These are phyloP conservation scores for Lecanicillium sp. DNA, from an alignment of 2,329 filamentous ascomycete genomes.

Conservation along the genomic window DNA sequence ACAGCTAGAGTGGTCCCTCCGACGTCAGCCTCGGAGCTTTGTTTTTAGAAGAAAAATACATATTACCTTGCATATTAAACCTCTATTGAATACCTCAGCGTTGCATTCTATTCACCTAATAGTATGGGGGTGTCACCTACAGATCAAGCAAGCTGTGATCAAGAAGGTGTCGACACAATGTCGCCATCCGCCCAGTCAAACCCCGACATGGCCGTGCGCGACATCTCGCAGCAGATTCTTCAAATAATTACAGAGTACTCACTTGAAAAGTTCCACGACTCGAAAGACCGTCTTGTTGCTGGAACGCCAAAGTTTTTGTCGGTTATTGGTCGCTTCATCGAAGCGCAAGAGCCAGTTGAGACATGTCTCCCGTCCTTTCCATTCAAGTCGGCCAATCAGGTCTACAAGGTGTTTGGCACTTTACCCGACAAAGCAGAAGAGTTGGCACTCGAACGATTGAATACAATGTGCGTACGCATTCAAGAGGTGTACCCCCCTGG, in stretches of 20 bases:
- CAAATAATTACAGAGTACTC: slow-evolving; percentile 19
- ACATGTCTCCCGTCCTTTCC: slow-evolving; percentile 23
- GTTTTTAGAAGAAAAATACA: too few relatives aligned
- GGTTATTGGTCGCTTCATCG: slow-evolving; percentile 16
- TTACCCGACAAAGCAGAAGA: slow-evolving; percentile 25
- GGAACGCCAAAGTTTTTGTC: slow-evolving; percentile 16
- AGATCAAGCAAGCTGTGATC: too few relatives aligned
- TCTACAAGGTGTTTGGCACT: slow-evolving; percentile 21
- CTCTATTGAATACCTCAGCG: too few relatives aligned
- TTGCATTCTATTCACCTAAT: too few relatives aligned
- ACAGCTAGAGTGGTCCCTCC: too few relatives aligned
- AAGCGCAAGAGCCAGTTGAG: slow-evolving; percentile 10
- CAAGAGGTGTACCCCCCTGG: slow-evolving; percentile 19
- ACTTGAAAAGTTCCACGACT: slow-evolving; percentile 19
- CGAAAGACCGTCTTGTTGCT: slow-evolving; percentile 9
- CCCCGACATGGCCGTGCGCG: background rate
- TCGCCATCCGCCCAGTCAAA: too few relatives aligned
- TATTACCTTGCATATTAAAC: too few relatives aligned
- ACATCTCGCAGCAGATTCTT: slow-evolving; percentile 11
- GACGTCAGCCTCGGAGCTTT: too few relatives aligned
- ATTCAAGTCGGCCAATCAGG: slow-evolving; percentile 26
- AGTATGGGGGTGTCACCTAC: too few relatives aligned
- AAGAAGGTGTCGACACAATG: too few relatives aligned
- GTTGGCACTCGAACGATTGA: slow-evolving; percentile 17
- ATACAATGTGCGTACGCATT: slow-evolving; percentile 20